Conservation (phyloP, 768 basidiomycete genomes). For the Lactifluus pinguis region DNA sequence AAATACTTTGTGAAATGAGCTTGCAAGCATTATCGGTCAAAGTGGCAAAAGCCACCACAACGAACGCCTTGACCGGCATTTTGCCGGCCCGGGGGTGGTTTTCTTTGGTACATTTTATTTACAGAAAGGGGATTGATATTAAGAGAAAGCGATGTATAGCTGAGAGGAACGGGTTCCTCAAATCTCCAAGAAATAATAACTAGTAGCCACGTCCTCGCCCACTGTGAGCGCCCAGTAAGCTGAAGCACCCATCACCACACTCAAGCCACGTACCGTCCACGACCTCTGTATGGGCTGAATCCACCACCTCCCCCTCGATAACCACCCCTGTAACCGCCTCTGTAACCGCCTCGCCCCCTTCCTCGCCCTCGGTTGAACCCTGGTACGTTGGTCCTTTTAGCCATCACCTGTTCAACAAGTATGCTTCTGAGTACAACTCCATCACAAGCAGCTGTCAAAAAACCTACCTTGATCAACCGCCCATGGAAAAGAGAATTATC, state of each 20-base stretch:
- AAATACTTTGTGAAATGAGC: not conserved
- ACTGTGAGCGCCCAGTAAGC: conserved; percentile 28
- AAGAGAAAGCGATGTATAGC: not conserved
- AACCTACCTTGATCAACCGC: conserved; percentile 77
- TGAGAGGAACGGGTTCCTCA: conserved; percentile 1
- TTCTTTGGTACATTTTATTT: not conserved
- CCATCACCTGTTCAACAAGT: conserved; percentile 56
- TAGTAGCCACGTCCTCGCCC: conserved; percentile 71
- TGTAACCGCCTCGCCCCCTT: conserved; percentile 40
- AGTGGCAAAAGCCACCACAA: no score
- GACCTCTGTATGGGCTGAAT: conserved; percentile 56
- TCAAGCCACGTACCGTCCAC: conserved; percentile 58
- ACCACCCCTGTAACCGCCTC: conserved; percentile 46
- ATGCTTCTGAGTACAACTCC: not conserved
- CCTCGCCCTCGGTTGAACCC: conserved; percentile 83
- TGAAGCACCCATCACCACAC: not conserved
- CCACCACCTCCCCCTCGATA: conserved; percentile 48
- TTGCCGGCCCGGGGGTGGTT: not conserved
- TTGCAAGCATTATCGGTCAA: conserved; percentile 9
- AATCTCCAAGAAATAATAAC: conserved; percentile 32
- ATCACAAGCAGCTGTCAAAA: not conserved
- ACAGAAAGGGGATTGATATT: conserved; percentile 5
- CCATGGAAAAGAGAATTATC: conserved; percentile 96
- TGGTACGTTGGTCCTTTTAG: conserved; percentile 94
- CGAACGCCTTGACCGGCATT: not conserved